Evolutionary conservation across 768 basidiomycete genomes (phyloP).

Genomic region (Ramaria sp.): DNA sequence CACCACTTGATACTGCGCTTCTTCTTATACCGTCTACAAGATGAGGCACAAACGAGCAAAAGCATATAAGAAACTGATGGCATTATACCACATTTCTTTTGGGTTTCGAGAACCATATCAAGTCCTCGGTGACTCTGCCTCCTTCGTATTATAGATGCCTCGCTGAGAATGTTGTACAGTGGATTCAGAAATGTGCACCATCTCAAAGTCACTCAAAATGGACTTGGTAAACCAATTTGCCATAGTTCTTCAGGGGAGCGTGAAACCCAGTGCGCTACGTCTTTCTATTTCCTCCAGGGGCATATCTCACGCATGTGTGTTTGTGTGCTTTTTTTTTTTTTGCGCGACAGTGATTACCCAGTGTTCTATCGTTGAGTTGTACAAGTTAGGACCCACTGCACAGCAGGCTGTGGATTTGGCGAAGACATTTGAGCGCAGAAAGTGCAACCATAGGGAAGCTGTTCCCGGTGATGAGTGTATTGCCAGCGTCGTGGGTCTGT

Average conservation of each 20-base stretch:
- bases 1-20: no score
- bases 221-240: constrained; percentile 69
- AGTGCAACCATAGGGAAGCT: constrained; percentile 90
- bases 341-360: constrained; percentile 93
- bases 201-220: constrained; percentile 53
- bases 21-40: background rate
- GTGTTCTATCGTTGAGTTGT: constrained; percentile 91
- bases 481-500: constrained; percentile 64
- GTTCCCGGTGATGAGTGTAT: constrained; percentile 82
- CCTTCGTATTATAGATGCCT: background rate
- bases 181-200: constrained; percentile 75
- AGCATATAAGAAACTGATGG: constrained; percentile 90
- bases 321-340: no score
- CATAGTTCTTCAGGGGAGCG: constrained; percentile 71
- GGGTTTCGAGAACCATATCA: constrained; percentile 93
- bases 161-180: constrained; percentile 32
- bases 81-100: constrained; percentile 75
- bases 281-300: background rate
- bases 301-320: background rate
- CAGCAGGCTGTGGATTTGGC: constrained; percentile 82
- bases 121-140: constrained; percentile 52
- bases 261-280: constrained; percentile 36
- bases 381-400: constrained; percentile 62
- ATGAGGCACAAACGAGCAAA: constrained; percentile 98
- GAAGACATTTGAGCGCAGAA: constrained; percentile 85